Evolutionary conservation across 2,329 filamentous ascomycete genomes (phyloP).

Genomic region (Calonectria leucothoes): DNA sequence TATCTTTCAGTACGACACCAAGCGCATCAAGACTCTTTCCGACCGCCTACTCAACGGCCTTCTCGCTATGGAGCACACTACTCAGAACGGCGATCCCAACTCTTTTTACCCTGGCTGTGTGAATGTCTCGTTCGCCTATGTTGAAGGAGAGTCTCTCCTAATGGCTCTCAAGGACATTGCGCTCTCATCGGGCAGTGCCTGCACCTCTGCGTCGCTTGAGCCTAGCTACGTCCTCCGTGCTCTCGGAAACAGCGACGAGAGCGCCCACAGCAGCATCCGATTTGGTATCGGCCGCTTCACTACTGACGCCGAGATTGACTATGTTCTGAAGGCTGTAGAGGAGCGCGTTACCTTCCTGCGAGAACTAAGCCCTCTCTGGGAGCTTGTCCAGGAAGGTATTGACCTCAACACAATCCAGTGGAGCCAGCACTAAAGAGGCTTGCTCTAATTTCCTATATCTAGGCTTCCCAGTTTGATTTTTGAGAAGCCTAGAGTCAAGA

Average conservation of each 20-base stretch:
- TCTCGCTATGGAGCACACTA: conserved; percentile 90
- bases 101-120: conserved; percentile 96
- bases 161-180: conserved; percentile 99
- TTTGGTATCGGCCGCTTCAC: conserved; percentile 99
- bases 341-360: conserved; percentile 93
- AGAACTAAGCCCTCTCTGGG: conserved; percentile 96
- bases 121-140: conserved; percentile 98
- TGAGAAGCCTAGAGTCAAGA: conserved; percentile 1
- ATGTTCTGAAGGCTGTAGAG: conserved; percentile 92
- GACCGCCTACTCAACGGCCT: conserved; percentile 86
- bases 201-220: conserved; percentile 95
- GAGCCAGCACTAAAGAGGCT: conserved; percentile 84
- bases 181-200: conserved; percentile 94
- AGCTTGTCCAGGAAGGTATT: conserved; percentile 95
- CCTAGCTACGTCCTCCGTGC: conserved; percentile 96
- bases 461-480: not conserved
- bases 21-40: conserved; percentile 85
- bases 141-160: conserved; percentile 96
- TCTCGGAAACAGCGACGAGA: conserved; percentile 96
- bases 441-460: not conserved
- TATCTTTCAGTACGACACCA: conserved; percentile 83
- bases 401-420: conserved; percentile 97
- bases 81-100: conserved; percentile 85
- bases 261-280: conserved; percentile 95
- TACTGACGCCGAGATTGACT: conserved; percentile 94